Evolutionary conservation across 2,329 filamentous ascomycete species (phyloP).

Genomic region (Didymosphaeria variabile): DNA sequence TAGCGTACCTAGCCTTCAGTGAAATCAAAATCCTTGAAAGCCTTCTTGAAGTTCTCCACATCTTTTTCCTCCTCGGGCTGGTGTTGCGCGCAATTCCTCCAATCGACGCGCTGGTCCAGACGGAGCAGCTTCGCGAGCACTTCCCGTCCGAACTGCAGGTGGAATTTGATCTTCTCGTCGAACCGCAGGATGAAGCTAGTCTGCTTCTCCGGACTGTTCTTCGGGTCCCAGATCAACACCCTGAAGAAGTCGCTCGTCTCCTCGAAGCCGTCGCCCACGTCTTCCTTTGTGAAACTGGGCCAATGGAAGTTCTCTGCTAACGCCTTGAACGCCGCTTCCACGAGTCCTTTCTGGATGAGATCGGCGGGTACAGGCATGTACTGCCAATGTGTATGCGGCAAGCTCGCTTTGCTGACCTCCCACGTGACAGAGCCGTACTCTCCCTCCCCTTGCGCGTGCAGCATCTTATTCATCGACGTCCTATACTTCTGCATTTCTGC

Average conservation of each 20-base stretch:
- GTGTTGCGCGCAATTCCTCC: slow-evolving; percentile 84
- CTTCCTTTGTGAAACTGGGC: slow-evolving; percentile 59
- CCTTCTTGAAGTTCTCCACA: slow-evolving; percentile 78
- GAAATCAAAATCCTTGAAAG: slow-evolving; percentile 90
- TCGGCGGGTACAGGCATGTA: slow-evolving; percentile 78
- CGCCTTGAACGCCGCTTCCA: slow-evolving; percentile 88
- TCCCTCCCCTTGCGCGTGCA: slow-evolving; percentile 60
- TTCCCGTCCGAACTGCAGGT: slow-evolving; percentile 86
- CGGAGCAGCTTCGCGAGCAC: slow-evolving; percentile 89
- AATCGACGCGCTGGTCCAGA: slow-evolving; percentile 79
- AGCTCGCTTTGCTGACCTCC: slow-evolving; percentile 84
- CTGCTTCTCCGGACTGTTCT: slow-evolving; percentile 63
- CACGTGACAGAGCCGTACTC: slow-evolving; percentile 86
- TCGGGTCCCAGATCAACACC: slow-evolving; percentile 78
- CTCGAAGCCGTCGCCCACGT: slow-evolving; percentile 53
- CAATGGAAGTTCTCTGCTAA: slow-evolving; percentile 80
- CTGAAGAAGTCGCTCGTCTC: slow-evolving; percentile 74
- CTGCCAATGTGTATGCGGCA: slow-evolving; percentile 95
- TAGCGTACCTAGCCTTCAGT: slow-evolving; percentile 51
- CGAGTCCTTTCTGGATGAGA: slow-evolving; percentile 74
- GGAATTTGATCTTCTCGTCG: slow-evolving; percentile 77
- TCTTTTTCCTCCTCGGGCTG: slow-evolving; percentile 81
- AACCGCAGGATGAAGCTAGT: slow-evolving; percentile 79
- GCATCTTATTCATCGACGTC: slow-evolving; percentile 79
- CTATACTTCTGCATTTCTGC: slow-evolving; percentile 87